Evolutionary conservation across 495 filamentous ascomycete species (phyloP), one percentile per base, ranked within the genome.

Genomic region (Xylaria acuta): DNA sequence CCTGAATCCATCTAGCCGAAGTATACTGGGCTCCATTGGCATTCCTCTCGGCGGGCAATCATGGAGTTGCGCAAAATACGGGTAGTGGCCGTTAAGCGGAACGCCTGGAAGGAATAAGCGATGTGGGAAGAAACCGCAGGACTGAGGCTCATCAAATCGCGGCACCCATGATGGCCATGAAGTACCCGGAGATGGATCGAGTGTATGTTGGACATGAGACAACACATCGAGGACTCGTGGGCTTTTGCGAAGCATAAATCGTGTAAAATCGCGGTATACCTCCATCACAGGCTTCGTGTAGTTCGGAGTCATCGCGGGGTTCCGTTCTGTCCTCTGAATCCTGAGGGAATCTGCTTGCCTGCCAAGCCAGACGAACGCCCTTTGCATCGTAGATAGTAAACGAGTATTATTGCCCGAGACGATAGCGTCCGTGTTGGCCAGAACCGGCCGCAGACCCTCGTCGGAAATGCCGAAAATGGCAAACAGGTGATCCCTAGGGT

Each of bases 101-200:
- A 64, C 25, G 2, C 70, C 70, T 27, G 70, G 43, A 32, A 68
- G 43, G 53, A 62, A 72, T n/a, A 72, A 69, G 49, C 53, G 38
- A 30, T 38, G 36, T 38, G 62, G 59, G 47, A 74, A 49, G 43
- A 68, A 74, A n/a, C 60, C 60, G 34, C 54, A 45, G 63, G 54
- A 67, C 30, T 64, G 49, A 16, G 67, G 67, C 34, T 74, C 45
- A 30, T 59, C 32, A 22, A 54, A 74, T 40, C 54, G 62, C 16
- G 72, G 72, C 1, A 74, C 72, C 72, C 72, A 74, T 38, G 72
- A 73, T 25, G 72, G 72, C 36, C 49, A 74, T 45, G 36, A 11
- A 25, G 20, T 34, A 4, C 16, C 18, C 41, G 43, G 49, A 16
- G 47, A 41, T 25, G 72, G 69, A 66, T 73, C 70, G n/a, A 25